phyloP scores from a whole-genome alignment of 139 green algal species.

The Picochlorum sp. region DNA sequence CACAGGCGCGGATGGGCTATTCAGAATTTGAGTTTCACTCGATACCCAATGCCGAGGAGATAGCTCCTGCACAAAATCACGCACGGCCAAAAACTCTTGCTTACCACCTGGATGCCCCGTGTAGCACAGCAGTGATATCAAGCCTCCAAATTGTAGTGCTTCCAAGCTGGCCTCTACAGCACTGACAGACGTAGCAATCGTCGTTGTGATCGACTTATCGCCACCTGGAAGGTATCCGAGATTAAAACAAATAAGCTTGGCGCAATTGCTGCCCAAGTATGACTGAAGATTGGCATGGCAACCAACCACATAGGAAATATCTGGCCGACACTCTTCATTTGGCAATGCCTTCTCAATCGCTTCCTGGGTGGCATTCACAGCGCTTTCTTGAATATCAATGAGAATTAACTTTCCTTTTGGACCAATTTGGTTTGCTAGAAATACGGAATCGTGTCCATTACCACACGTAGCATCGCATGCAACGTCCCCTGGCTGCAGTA shows the following conservation, averaged over 20 bases:
- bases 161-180: slow-evolving; percentile 38
- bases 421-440: slow-evolving; percentile 39
- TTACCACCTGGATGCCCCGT: slow-evolving; percentile 39
- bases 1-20: slow-evolving; percentile 32
- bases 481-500: slow-evolving; percentile 37
- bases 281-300: background rate
- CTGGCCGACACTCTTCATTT: background rate
- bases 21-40: slow-evolving; percentile 33
- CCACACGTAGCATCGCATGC: slow-evolving; percentile 42
- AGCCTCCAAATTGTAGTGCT: slow-evolving; percentile 25
- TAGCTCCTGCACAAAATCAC: slow-evolving; percentile 3
- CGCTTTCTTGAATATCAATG: slow-evolving; percentile 46
- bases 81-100: slow-evolving; percentile 37
- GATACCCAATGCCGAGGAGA: slow-evolving; percentile 16
- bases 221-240: slow-evolving; percentile 43
- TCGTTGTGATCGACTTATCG: slow-evolving; percentile 36
- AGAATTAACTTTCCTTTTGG: slow-evolving; percentile 27
- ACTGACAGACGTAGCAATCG: slow-evolving; percentile 19
- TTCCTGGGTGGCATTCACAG: background rate
- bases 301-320: background rate
- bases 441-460: slow-evolving; percentile 54
- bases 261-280: background rate
- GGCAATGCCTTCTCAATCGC: background rate
- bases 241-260: slow-evolving; percentile 36
- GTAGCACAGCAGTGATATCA: slow-evolving; percentile 45